phyloP scores from a whole-genome alignment of 768 basidiomycete genomes.

The Russula brevipes region DNA sequence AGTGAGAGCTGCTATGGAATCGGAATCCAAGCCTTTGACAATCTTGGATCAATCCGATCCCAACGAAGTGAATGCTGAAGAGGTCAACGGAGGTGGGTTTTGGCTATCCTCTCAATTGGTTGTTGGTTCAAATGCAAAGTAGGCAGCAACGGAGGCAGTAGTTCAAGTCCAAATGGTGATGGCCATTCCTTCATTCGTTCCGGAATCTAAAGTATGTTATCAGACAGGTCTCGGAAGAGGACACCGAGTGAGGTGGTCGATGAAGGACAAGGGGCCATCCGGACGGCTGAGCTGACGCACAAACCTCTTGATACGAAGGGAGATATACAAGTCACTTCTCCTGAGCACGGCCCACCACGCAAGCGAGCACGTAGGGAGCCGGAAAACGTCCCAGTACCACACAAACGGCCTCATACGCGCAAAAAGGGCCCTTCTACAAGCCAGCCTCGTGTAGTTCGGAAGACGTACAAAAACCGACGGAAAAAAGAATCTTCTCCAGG shows the following conservation, averaged over 20 bases:
- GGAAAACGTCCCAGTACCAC: neutral
- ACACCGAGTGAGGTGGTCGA: neutral
- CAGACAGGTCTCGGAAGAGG: slow-evolving; percentile 1
- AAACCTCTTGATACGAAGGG: neutral
- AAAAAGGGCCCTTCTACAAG: slow-evolving; percentile 2
- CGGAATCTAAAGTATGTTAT: neutral
- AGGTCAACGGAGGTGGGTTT: neutral
- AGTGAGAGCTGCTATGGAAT: neutral
- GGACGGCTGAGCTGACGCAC: neutral
- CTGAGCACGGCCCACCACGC: neutral
- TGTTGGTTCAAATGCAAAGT: neutral
- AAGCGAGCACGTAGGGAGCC: slow-evolving; percentile 10
- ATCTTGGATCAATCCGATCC: neutral
- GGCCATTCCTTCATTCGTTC: neutral
- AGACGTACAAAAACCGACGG: slow-evolving; percentile 19
- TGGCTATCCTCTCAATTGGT: neutral
- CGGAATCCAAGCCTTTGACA: neutral
- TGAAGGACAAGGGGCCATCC: neutral
- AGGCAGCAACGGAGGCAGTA: neutral
- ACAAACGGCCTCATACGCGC: neutral
- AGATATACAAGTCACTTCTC: neutral
- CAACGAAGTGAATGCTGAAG: neutral
- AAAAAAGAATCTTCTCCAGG: slow-evolving; percentile 15
- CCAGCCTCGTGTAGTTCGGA: slow-evolving; percentile 1
- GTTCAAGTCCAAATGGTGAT: neutral